Evolutionary conservation across 345 rosid species (phyloP), one percentile per base, ranked within the genome.

Genomic region (Eucalyptus tenuipes): DNA sequence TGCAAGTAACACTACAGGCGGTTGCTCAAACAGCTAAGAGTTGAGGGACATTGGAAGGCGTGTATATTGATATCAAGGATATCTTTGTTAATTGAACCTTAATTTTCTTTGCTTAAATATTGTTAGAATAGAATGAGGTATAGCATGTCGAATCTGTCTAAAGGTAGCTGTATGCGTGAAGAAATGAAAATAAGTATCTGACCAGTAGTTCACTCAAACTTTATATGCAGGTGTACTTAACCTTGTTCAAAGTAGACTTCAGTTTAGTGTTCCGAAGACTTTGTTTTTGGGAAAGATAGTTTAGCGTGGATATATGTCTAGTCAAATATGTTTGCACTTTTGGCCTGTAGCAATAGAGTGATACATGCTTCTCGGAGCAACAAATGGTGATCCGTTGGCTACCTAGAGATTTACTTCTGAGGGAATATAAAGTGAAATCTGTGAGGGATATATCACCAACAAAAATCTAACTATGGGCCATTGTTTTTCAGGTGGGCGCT

Each of bases 401-500:
- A 68, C 80, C 42, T 68, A 68, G 80, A 33, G 24, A 68, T 16
- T 31, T 33, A 33, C 44, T 68, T 68, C 44, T 75, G 29, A 40
- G 84, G 47, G 82, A 71, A 68, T 4, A 2, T 18, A 68, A 31
- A 68, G 44, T 68, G 80, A 68, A 68, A 31, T 33, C 24, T 68
- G 7, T 5, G 40, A 68, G 80, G 80, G 24, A 68, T 33, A 68
- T 33, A 33, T 68, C 80, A 33, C 80, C 44, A 68, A 17, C 80
- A 40, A 40, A 37, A 75, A 20, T 8, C n/a, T 85, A 49, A 90
- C 79, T 85, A 22, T 44, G 55, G 80, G 48, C 42, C 40, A 84
- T 87, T 88, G 61, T 85, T 48, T 48, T 89, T 71, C 88, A 97
- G 99, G 93, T 96, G 80, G 95, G 98, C 53, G 90, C 92, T 49